A percentile compares a stretch with the other conserved stretches of the same genome.
These are phyloP conservation scores for Boletus tylopilopsis DNA, from an alignment of 768 basidiomycete species.

Conservation along the genomic window DNA sequence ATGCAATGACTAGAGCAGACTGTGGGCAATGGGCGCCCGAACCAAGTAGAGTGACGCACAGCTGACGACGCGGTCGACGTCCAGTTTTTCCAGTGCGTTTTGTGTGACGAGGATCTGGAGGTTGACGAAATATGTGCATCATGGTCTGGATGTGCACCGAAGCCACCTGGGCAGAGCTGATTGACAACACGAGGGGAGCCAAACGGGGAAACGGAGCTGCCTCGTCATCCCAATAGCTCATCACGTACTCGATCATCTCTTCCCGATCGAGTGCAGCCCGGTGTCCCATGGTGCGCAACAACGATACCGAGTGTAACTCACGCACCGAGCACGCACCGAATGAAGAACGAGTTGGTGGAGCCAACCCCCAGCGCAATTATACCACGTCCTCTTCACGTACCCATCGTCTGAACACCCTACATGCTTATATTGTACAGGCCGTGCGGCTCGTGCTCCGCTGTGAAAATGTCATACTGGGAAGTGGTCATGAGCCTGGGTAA, in stretches of 20 bases:
- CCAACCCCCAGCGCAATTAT: no score
- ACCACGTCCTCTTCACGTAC: no score
- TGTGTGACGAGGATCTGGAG: constrained; percentile 83
- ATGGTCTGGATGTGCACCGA: constrained; percentile 89
- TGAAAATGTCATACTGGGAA: no score
- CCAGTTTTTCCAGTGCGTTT: constrained; percentile 68
- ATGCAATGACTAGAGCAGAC: constrained; percentile 62
- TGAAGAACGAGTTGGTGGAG: constrained; percentile 88
- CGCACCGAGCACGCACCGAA: constrained; percentile 92
- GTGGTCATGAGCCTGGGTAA: no score
- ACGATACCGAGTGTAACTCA: no score
- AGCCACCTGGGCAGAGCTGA: constrained; percentile 61
- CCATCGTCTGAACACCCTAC: no score
- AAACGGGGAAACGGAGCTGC: constrained; percentile 48
- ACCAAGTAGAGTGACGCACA: constrained; percentile 46
- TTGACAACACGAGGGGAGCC: not conserved
- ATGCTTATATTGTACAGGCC: no score
- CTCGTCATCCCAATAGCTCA: constrained; percentile 94
- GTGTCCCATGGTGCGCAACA: constrained; percentile 75
- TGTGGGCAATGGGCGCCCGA: not conserved
- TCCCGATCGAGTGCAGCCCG: constrained; percentile 76
- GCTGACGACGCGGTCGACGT: constrained; percentile 64
- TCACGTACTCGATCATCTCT: constrained; percentile 84
- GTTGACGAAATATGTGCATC: constrained; percentile 89
- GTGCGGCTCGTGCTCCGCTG: no score